Evolutionary conservation across 1,284 basidiomycete species (phyloP).

Genomic region (Leccinum cinnamomeum): DNA sequence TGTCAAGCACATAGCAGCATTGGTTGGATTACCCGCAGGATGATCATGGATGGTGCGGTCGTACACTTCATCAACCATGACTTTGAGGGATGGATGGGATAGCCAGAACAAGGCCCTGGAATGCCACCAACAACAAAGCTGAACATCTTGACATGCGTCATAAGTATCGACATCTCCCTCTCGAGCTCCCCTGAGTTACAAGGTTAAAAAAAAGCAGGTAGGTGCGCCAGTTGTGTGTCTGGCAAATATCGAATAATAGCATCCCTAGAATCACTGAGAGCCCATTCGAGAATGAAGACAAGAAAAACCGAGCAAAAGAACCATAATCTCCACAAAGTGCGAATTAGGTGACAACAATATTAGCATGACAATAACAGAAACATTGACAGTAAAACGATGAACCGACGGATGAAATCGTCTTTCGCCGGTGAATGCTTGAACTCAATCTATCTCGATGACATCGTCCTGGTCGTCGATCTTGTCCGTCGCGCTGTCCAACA

Average conservation of each 20-base stretch:
- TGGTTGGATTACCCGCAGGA: neutral
- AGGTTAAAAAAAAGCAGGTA: neutral
- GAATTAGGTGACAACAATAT: neutral
- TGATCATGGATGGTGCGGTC: neutral
- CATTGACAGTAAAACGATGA: neutral
- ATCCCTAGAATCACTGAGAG: neutral
- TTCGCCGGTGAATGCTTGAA: neutral
- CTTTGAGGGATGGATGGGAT: neutral
- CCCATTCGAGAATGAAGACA: neutral
- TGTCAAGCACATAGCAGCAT: neutral
- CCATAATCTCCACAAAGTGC: neutral
- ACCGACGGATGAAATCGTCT: neutral
- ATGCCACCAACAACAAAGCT: neutral
- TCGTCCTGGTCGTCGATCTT: conserved; percentile 49
- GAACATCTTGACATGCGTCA: neutral
- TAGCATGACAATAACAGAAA: neutral
- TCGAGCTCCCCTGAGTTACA: neutral
- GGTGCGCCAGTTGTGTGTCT: neutral
- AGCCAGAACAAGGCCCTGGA: neutral
- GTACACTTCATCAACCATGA: neutral
- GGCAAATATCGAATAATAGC: neutral
- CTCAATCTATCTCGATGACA: conserved; percentile 55
- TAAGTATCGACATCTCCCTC: neutral
- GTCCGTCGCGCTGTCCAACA: conserved; percentile 61
- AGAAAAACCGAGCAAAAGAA: neutral